phyloP scores from a whole-genome alignment of 805 yeast genomes.

The Lipomyces mesembrius region DNA sequence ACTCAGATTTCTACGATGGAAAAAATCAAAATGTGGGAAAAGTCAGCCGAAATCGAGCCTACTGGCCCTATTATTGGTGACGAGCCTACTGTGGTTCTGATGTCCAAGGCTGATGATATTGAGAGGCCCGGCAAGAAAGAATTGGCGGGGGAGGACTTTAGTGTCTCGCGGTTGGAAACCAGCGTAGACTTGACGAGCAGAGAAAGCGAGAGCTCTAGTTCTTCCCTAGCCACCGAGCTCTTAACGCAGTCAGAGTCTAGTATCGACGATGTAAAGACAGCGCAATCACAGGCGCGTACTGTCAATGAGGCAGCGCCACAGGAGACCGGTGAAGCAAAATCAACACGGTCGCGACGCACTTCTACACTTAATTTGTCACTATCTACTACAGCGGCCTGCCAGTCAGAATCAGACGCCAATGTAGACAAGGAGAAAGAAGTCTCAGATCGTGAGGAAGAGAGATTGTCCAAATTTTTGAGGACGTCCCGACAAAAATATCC shows the following conservation, averaged over 20 bases:
- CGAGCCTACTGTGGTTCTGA: background rate
- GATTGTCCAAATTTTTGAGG: conserved; percentile 28
- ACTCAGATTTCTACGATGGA: background rate
- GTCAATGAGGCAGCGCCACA: background rate
- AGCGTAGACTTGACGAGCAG: background rate
- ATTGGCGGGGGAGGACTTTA: background rate
- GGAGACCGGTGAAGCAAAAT: background rate
- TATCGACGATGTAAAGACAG: background rate
- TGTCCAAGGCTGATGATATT: background rate
- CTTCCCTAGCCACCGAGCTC: background rate
- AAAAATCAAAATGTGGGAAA: conserved; percentile 7
- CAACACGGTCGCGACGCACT: background rate
- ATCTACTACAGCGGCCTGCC: background rate
- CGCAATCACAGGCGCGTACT: background rate
- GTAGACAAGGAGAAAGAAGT: conserved; percentile 3
- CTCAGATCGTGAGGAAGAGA: conserved; percentile 28
- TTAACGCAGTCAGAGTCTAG: background rate
- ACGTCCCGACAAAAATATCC: conserved; percentile 6
- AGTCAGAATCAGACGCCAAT: background rate
- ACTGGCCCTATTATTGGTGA: background rate
- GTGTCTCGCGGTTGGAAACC: background rate
- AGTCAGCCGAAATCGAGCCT: background rate
- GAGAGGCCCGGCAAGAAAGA: background rate
- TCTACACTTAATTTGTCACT: background rate
- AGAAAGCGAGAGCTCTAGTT: conserved; percentile 1